phyloP scores from a whole-genome alignment of 2,329 filamentous ascomycete species.

The Penicillium palitans region DNA sequence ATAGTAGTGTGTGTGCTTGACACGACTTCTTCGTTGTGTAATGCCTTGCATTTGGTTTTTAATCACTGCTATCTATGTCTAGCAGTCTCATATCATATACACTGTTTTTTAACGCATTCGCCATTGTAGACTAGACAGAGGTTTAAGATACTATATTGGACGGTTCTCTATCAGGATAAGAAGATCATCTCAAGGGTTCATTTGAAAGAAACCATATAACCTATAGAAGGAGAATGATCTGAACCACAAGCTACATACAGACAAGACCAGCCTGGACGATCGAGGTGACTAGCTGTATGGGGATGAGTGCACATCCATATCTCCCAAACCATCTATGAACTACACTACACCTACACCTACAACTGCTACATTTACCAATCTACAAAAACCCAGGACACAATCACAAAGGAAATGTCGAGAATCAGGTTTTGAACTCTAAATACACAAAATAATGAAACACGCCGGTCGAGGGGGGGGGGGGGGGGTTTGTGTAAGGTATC shows the following conservation, averaged over 20 bases:
- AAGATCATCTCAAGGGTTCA: too few relatives aligned
- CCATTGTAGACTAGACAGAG: background rate
- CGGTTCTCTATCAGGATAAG: too few relatives aligned
- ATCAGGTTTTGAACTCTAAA: constrained; percentile 44
- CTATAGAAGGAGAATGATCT: background rate
- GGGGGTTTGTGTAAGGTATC: constrained; percentile 20
- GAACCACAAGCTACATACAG: background rate
- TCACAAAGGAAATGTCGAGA: constrained; percentile 30
- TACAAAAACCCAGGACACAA: background rate
- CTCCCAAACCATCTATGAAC: background rate
- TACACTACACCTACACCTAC: background rate
- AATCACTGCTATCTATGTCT: background rate
- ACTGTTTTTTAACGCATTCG: background rate
- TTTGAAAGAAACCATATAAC: background rate
- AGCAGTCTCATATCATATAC: background rate
- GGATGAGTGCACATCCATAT: background rate
- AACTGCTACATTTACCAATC: too few relatives aligned
- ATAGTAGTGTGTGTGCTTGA: background rate
- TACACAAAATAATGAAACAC: constrained; percentile 44
- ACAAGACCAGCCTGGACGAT: background rate
- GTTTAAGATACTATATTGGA: too few relatives aligned
- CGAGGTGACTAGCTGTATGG: too few relatives aligned
- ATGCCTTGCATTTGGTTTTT: background rate
- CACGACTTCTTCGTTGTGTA: background rate
- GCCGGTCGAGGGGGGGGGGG: constrained; percentile 20